phyloP scores from a whole-genome alignment of 805 yeast genomes.

The Saccharomycopsis fodiens region DNA sequence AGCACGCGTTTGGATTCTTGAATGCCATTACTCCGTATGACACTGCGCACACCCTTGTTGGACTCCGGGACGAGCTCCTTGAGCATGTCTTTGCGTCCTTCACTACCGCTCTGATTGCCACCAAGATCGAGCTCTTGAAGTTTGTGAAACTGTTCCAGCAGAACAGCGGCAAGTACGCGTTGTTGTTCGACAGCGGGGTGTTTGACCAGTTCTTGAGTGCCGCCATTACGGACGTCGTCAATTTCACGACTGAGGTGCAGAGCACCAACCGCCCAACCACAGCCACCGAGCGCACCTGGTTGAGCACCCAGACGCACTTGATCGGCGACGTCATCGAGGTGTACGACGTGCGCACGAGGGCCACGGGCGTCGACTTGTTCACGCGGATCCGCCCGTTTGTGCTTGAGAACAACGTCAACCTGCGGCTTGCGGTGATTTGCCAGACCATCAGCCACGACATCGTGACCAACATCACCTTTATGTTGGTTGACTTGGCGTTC shows the following conservation, averaged over 20 bases:
- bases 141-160: background rate
- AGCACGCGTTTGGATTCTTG: background rate
- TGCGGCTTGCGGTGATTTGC: background rate
- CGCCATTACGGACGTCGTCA: background rate
- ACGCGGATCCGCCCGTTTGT: background rate
- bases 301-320: background rate
- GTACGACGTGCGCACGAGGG: background rate
- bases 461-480: background rate
- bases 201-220: background rate
- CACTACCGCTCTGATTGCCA: background rate
- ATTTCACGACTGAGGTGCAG: background rate
- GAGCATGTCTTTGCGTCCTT: background rate
- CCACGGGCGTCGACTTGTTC: background rate
- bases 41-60: background rate
- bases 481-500: slow-evolving; percentile 1
- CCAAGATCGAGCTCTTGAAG: background rate
- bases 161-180: background rate
- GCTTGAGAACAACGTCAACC: background rate
- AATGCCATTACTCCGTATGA: background rate
- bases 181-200: background rate
- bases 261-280: background rate
- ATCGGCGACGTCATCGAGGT: background rate
- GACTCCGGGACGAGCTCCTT: background rate
- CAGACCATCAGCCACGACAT: background rate
- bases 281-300: background rate